Evolutionary conservation across 805 yeast genomes (phyloP), one percentile per base, ranked within the genome.

Genomic region (Wilhelminamyces savonicus): DNA sequence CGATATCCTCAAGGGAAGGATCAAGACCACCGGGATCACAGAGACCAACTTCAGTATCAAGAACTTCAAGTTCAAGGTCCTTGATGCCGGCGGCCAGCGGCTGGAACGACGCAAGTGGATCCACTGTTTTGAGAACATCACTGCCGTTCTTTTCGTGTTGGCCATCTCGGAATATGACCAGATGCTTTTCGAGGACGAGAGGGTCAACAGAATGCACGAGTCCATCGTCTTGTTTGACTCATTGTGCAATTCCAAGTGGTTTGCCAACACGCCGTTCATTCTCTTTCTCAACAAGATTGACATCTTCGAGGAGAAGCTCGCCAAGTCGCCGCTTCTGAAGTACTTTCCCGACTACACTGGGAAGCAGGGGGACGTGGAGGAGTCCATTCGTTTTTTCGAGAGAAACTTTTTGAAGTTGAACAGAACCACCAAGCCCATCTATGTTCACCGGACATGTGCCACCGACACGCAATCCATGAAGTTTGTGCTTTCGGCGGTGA

Each of bases 61-160:
- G 28, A 68, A 75, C 3, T 70, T 76, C 27, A 74, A 68, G 40
- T 79, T 88, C 52, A 78, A 76, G 46, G 84, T 92, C 24, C 61
- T 87, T 17, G 98, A 92, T 65, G 97, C 96, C 4, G 98, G 98
- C 30, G 98, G 98, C 2, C 97, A 88, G 59, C 62, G 96, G 37
- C 76, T 85, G 13, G 97, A 88, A 53, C 69, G 97, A 37, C 76
- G 81, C 44, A 88, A 88, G 53, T 88, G 97, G 97, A 83, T 88
- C 39, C 95, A 87, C 50, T 85, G 94, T 49, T 88, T 88, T 56
- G 92, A 88, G 48, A 85, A 82, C 38, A 83, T 90, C 28, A 82
- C 95, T 1, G 83, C 94, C 3, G 81, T 94, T 0, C 54, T 90
- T 22, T 92, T 86, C 54, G 95, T 90, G 6, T 71, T 83, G 13